These are phyloP conservation scores for Salvia rosmarinus DNA, from an alignment of 257 asterid genomes.

Conservation along the genomic window DNA sequence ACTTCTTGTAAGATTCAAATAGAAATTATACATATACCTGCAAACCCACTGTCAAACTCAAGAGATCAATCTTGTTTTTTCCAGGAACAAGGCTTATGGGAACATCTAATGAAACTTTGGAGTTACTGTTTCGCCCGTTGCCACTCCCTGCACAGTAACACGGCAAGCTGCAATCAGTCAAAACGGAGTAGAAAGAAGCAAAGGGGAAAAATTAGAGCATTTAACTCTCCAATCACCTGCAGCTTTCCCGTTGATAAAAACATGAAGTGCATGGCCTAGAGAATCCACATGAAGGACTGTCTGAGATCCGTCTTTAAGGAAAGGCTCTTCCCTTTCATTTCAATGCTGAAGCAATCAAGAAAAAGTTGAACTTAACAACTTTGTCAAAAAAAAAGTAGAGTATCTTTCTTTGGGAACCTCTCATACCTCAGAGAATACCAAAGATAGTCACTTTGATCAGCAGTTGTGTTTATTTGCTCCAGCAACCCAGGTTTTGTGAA, in stretches of 20 bases:
- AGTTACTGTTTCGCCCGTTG: constrained; percentile 52
- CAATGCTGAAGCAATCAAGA: constrained; percentile 51
- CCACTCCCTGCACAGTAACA: constrained; percentile 61
- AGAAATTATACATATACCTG: constrained; percentile 51
- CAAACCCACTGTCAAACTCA: constrained; percentile 85
- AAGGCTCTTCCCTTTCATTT: constrained; percentile 57
- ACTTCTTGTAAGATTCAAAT: neutral
- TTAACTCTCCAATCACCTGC: constrained; percentile 56
- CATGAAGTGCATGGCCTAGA: constrained; percentile 74
- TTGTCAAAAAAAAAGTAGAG: neutral
- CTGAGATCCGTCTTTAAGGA: constrained; percentile 63
- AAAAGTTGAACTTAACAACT: neutral
- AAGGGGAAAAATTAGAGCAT: neutral
- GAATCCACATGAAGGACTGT: constrained; percentile 67
- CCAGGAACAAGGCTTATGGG: constrained; percentile 68
- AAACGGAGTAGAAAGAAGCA: constrained; percentile 9
- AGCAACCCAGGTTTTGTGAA: constrained; percentile 56
- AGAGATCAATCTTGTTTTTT: constrained; percentile 66
- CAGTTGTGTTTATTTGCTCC: constrained; percentile 89
- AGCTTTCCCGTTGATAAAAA: constrained; percentile 70
- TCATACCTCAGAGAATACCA: constrained; percentile 85
- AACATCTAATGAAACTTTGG: constrained; percentile 54
- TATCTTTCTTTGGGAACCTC: neutral
- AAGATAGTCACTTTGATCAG: constrained; percentile 77
- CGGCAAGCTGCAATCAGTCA: constrained; percentile 9